Evolutionary conservation across 805 yeast species (phyloP).

Genomic region (Henningerozyma blattae): DNA sequence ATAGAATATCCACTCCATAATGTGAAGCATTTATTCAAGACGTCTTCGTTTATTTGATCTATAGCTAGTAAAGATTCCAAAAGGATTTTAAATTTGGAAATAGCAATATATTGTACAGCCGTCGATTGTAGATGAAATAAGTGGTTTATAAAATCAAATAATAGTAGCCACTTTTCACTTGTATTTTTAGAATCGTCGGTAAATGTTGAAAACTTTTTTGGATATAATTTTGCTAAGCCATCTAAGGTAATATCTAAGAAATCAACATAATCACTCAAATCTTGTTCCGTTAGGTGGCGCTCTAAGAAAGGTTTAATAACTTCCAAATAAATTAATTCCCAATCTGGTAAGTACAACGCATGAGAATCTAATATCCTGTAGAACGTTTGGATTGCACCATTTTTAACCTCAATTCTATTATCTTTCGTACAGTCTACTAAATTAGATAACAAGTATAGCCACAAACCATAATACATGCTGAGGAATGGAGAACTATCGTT

Average conservation of each 20-base stretch:
- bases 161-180: conserved; percentile 40
- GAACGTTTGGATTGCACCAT: conserved; percentile 82
- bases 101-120: conserved; percentile 33
- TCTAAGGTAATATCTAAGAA: conserved; percentile 47
- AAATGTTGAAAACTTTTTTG: conserved; percentile 35
- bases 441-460: conserved; percentile 54
- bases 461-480: conserved; percentile 30
- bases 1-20: conserved; percentile 40
- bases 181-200: conserved; percentile 2
- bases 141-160: conserved; percentile 37
- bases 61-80: conserved; percentile 34
- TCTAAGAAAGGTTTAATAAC: conserved; percentile 46
- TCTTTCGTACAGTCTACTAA: conserved; percentile 56
- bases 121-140: conserved; percentile 33
- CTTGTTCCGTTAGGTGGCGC: conserved; percentile 15
- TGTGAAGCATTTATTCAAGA: conserved; percentile 30
- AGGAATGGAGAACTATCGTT: conserved; percentile 8
- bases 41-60: conserved; percentile 15
- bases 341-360: conserved; percentile 42
- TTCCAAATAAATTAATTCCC: conserved; percentile 56
- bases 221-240: conserved; percentile 55
- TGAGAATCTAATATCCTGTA: conserved; percentile 72
- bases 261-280: conserved; percentile 40
- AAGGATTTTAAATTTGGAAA: conserved; percentile 43
- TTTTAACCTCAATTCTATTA: conserved; percentile 66